A percentile compares a stretch with the other conserved stretches of the same genome.
Conservation (phyloP, 768 basidiomycete genomes). For the Kwoniella newhampshirensis region DNA sequence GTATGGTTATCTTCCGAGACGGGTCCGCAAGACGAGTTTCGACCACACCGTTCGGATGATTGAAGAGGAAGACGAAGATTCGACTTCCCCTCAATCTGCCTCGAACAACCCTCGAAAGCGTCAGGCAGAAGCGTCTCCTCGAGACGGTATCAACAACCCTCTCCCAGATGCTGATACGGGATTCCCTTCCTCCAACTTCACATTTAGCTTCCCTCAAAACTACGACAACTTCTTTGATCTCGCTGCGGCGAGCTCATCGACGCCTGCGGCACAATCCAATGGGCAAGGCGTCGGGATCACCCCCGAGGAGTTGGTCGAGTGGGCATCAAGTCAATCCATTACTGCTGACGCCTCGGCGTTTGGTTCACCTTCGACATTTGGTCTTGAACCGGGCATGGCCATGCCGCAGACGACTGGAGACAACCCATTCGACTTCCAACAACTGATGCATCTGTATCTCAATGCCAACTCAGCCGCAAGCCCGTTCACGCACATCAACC, state of each 20-base stretch:
- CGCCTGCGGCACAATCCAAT: conserved; percentile 31
- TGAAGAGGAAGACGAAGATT: conserved; percentile 61
- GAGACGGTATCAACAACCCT: conserved; percentile 20
- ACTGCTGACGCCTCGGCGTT: conserved; percentile 31
- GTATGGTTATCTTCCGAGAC: conserved; percentile 65
- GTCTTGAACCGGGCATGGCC: conserved; percentile 12
- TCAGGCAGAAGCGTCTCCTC: conserved; percentile 48
- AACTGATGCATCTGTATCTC: conserved; percentile 53
- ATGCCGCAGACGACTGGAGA: conserved; percentile 27
- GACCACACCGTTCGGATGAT: conserved; percentile 82
- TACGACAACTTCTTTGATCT: conserved; percentile 54
- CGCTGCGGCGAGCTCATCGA: conserved; percentile 41
- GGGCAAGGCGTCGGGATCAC: conserved; percentile 6
- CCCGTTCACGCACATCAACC: conserved; percentile 66
- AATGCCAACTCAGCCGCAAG: conserved; percentile 48
- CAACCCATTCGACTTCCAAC: conserved; percentile 51
- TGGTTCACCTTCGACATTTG: conserved; percentile 27
- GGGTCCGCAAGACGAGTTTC: conserved; percentile 90
- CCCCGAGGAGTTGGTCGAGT: conserved; percentile 18
- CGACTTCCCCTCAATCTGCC: conserved; percentile 10
- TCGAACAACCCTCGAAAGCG: conserved; percentile 51
- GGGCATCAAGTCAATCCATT: conserved; percentile 31
- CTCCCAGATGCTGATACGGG: conserved; percentile 34
- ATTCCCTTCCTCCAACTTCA: conserved; percentile 52
- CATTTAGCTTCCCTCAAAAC: conserved; percentile 49